These are phyloP conservation scores for Penicillium fuscoglaucum DNA, from an alignment of 2,329 filamentous ascomycete genomes.

Conservation along the genomic window DNA sequence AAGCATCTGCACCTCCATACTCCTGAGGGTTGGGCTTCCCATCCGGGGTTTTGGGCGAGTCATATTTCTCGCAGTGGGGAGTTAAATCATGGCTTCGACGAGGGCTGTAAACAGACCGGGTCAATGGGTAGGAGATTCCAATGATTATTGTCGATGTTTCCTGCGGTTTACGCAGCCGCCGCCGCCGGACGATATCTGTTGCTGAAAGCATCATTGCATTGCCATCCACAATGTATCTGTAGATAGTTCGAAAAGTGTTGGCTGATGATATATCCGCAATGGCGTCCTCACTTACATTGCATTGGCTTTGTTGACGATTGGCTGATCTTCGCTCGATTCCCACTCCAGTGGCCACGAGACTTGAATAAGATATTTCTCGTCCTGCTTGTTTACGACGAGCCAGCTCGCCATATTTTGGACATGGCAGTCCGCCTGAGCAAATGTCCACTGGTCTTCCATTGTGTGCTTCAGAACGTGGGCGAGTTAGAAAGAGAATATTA, in stretches of 20 bases:
- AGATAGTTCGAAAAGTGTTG: background rate
- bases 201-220: conserved; percentile 33
- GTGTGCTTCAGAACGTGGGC: background rate
- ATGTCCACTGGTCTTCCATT: conserved; percentile 15
- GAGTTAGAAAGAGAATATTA: background rate
- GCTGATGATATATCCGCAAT: background rate
- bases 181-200: conserved; percentile 27
- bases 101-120: conserved; percentile 22
- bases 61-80: conserved; percentile 22
- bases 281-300: conserved; percentile 19
- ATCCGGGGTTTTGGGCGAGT: conserved; percentile 28
- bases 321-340: conserved; percentile 9
- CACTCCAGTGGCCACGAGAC: conserved; percentile 30
- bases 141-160: conserved; percentile 27
- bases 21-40: conserved; percentile 19
- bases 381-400: conserved; percentile 7
- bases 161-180: conserved; percentile 10
- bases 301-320: conserved; percentile 9
- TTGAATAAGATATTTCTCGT: conserved; percentile 24
- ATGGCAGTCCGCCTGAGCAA: conserved; percentile 3
- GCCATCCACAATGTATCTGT: conserved; percentile 31
- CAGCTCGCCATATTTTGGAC: conserved; percentile 17
- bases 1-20: conserved; percentile 48
- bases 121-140: conserved; percentile 28
- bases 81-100: conserved; percentile 24